Conservation (phyloP, 768 basidiomycete genomes). For the Calocera viscosa region DNA sequence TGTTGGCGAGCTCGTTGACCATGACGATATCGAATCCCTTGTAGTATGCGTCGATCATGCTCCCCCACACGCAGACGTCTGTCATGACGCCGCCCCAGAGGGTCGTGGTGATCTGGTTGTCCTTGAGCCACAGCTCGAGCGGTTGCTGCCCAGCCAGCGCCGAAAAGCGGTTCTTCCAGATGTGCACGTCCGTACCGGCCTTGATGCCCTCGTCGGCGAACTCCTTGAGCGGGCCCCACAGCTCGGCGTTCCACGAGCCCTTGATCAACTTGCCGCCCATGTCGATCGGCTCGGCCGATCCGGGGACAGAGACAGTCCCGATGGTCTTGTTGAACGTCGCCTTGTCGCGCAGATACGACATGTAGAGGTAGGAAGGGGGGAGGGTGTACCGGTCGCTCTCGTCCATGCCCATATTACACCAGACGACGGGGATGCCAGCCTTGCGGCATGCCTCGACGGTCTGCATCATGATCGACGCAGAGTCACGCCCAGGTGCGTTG, state of each 20-base stretch:
- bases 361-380: not conserved
- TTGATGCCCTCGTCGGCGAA: not conserved
- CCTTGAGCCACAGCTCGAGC: not conserved
- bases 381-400: not conserved
- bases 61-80: not conserved
- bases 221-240: not conserved
- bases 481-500: slow-evolving; percentile 39
- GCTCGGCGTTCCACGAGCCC: not conserved
- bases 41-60: not conserved
- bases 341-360: not conserved
- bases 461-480: slow-evolving; percentile 45
- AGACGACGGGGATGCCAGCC: slow-evolving; percentile 45
- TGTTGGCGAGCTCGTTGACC: slow-evolving; percentile 35
- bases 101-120: not conserved
- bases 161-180: too few species aligned
- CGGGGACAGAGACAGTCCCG: not conserved
- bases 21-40: not conserved
- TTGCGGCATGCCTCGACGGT: slow-evolving; percentile 39
- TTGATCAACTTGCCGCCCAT: not conserved
- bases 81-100: not conserved
- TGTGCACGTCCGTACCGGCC: not conserved
- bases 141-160: too few species aligned
- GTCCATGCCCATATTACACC: slow-evolving; percentile 37
- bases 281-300: not conserved
- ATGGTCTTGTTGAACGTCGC: too few species aligned